A percentile compares a stretch with the other conserved stretches of the same genome.
Conservation (phyloP, 352 stramenopile species). For the Thalassiosira exigua region DNA sequence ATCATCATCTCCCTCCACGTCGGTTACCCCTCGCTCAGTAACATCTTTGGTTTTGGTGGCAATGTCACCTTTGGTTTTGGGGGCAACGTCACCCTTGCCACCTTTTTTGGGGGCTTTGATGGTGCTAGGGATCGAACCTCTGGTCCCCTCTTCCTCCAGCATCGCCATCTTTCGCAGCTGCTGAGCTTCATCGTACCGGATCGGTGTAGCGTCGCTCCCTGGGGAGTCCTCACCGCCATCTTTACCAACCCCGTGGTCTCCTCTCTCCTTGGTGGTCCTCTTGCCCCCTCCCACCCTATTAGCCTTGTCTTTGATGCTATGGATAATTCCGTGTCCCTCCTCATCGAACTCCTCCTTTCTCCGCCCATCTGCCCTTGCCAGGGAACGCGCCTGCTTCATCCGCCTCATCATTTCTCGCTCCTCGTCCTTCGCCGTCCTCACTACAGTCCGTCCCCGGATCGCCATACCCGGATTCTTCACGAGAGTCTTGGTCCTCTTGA, state of each 20-base stretch:
- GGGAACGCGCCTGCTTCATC: slow-evolving; percentile 31
- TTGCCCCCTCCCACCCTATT: background rate
- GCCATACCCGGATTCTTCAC: slow-evolving; percentile 30
- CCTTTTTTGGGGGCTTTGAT: background rate
- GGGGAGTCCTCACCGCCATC: background rate
- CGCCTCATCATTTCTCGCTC: slow-evolving; percentile 19
- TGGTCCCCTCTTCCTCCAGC: background rate
- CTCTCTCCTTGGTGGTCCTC: no score
- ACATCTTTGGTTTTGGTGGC: background rate
- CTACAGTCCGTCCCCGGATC: slow-evolving; percentile 17
- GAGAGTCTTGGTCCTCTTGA: slow-evolving; percentile 31
- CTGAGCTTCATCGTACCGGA: background rate
- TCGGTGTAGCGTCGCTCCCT: background rate
- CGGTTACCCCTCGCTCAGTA: background rate
- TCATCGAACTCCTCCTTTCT: slow-evolving; percentile 27
- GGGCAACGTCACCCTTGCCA: background rate
- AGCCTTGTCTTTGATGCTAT: background rate
- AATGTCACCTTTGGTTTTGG: background rate
- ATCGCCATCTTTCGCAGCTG: background rate
- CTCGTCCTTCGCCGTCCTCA: slow-evolving; percentile 14
- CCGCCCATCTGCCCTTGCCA: slow-evolving; percentile 31
- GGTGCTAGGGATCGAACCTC: no score
- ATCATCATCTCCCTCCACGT: background rate
- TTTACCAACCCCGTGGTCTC: no score
- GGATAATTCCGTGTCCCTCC: background rate